phyloP scores from a whole-genome alignment of 2,329 filamentous ascomycete genomes.

The Fusarium pilosicola region DNA sequence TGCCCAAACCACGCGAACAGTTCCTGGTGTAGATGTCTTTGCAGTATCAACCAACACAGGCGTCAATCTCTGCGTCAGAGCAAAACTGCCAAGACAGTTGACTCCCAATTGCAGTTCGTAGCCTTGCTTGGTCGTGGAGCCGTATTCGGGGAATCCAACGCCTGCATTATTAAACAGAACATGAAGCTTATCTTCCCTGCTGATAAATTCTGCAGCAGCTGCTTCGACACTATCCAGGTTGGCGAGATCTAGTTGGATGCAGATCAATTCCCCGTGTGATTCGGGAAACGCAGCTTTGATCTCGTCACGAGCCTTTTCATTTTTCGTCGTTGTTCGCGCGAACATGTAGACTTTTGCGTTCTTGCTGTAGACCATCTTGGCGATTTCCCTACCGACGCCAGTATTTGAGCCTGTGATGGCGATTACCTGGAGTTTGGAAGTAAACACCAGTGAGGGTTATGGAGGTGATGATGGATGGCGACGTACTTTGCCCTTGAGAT shows the following conservation, averaged over 20 bases:
- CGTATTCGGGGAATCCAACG: conserved; percentile 51
- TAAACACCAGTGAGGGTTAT: not conserved
- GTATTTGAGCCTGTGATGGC: conserved; percentile 58
- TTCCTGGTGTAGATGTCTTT: conserved; percentile 37
- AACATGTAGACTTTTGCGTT: conserved; percentile 66
- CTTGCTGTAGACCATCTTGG: conserved; percentile 62
- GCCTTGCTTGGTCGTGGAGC: conserved; percentile 50
- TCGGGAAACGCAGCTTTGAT: conserved; percentile 51
- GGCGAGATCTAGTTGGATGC: conserved; percentile 55
- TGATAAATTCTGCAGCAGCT: conserved; percentile 39
- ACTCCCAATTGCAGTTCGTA: conserved; percentile 56
- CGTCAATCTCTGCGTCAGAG: conserved; percentile 52
- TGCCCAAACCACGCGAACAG: conserved; percentile 49
- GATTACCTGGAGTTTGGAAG: conserved; percentile 49
- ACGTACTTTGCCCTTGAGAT: conserved; percentile 59
- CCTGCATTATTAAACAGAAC: conserved; percentile 56
- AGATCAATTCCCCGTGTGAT: conserved; percentile 52
- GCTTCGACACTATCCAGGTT: conserved; percentile 47
- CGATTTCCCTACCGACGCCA: conserved; percentile 61
- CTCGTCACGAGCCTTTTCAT: conserved; percentile 53
- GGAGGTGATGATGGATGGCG: not conserved
- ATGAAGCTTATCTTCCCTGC: conserved; percentile 45
- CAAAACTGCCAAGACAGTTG: conserved; percentile 54
- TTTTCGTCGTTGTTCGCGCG: conserved; percentile 57
- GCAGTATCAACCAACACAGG: conserved; percentile 49